These are phyloP conservation scores for Fusarium tricinctum DNA, from an alignment of 2,329 filamentous ascomycete genomes.

Conservation along the genomic window DNA sequence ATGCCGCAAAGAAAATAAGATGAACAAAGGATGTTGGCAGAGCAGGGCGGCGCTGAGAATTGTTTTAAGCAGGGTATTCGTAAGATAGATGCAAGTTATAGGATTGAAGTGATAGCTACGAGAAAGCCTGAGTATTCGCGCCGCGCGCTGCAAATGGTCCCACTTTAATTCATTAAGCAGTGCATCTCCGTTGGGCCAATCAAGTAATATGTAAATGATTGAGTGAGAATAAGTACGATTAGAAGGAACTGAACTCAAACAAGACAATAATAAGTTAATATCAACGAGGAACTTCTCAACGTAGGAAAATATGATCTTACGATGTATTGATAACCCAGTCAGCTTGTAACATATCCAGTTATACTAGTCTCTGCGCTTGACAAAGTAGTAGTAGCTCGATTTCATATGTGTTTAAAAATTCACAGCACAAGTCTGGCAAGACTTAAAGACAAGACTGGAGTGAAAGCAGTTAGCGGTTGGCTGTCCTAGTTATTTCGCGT, in stretches of 20 bases:
- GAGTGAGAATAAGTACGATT: background rate
- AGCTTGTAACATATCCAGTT: background rate
- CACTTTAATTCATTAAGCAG: constrained; percentile 34
- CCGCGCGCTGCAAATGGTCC: constrained; percentile 7
- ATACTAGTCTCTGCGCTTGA: background rate
- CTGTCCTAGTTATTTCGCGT: background rate
- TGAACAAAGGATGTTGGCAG: background rate
- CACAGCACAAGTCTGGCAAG: background rate
- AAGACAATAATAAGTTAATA: too few species aligned
- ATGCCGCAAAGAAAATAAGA: background rate
- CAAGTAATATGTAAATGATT: background rate
- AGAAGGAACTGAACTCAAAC: background rate
- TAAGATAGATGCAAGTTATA: constrained; percentile 1
- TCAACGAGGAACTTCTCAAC: background rate
- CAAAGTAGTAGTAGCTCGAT: background rate
- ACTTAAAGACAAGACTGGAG: background rate
- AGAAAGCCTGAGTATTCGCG: constrained; percentile 16
- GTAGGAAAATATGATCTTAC: background rate
- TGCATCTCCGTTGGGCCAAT: background rate
- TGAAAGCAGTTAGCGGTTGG: background rate
- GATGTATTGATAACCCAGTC: background rate
- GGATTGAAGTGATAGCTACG: background rate
- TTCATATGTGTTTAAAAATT: background rate
- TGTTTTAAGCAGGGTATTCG: background rate
- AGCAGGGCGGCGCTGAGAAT: background rate